A percentile compares a stretch with the other conserved stretches of the same genome.
These are phyloP conservation scores for Zelopaecilomyces penicillatus DNA, from an alignment of 2,329 filamentous ascomycete genomes.

Conservation along the genomic window DNA sequence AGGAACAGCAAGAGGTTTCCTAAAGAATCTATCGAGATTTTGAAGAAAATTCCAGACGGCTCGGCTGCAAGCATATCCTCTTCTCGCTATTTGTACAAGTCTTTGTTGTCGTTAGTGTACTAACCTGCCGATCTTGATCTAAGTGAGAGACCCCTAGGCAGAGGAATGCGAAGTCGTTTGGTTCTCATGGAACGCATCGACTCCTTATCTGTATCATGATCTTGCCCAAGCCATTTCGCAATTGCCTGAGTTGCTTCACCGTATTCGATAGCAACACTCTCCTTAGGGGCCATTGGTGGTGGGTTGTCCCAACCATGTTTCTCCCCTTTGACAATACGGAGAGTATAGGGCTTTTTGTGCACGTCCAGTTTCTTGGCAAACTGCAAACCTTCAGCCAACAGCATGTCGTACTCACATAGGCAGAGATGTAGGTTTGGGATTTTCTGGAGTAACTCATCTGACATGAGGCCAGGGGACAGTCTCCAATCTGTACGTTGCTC, in stretches of 20 bases:
- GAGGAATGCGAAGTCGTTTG: slow-evolving; percentile 22
- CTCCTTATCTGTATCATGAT: slow-evolving; percentile 27
- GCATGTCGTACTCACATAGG: slow-evolving; percentile 58
- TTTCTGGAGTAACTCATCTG: slow-evolving; percentile 42
- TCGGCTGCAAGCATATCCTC: no score
- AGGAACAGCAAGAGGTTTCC: no score
- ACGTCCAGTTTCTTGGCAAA: slow-evolving; percentile 50
- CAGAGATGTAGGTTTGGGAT: slow-evolving; percentile 49
- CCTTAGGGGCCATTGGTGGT: slow-evolving; percentile 34
- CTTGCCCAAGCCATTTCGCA: slow-evolving; percentile 32
- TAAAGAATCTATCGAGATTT: no score
- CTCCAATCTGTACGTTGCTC: slow-evolving; percentile 42
- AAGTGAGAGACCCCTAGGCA: slow-evolving; percentile 21
- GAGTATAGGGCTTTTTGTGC: slow-evolving; percentile 23
- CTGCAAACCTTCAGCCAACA: slow-evolving; percentile 50
- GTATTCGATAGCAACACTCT: slow-evolving; percentile 38
- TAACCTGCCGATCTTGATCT: slow-evolving; percentile 24
- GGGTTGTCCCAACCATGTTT: slow-evolving; percentile 43
- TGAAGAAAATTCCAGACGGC: no score
- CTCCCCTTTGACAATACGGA: slow-evolving; percentile 37
- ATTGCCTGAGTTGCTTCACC: slow-evolving; percentile 33
- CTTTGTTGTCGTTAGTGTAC: background rate
- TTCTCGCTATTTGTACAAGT: no score
- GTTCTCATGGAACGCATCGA: slow-evolving; percentile 26
- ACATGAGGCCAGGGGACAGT: slow-evolving; percentile 50